Evolutionary conservation across 257 asterid species (phyloP), one percentile per base, ranked within the genome.

Genomic region (Buddleja alternifolia): DNA sequence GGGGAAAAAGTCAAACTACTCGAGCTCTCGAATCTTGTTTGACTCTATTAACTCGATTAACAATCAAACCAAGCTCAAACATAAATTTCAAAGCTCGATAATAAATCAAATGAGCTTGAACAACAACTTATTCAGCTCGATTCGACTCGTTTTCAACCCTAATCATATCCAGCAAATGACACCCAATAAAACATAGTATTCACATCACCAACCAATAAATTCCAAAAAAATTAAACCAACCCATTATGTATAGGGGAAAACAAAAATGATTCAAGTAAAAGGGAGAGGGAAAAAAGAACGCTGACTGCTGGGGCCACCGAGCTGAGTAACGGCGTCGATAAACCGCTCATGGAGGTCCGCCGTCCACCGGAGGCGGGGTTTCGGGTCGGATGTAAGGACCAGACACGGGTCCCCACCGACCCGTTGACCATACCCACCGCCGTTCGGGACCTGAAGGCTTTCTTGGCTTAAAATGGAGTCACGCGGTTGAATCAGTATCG

Each of bases 291-390:
- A 41, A 24, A 48, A 11, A n/a, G 48, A 66, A 60, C 14, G 66
- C 84, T 74, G 34, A 82, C 87, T 79, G 63, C 51, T 42, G 16
- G 87, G 79, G 7, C 87, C 87, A 44, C 87, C 87, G 42, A 82
- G 87, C 67, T 82, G 87, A 66, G 83, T 69, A 55, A 82, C 87
- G 69, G 85, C 85, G 15, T 82, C 87, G 23, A 82, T 75, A 24
- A 82, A 82, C 52, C 87, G 79, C 19, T 82, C 87, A 56, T 82
- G 87, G 7, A 82, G 85, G 54, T 82, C 87, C 41, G 78, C 75
- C 6, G 87, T 83, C 87, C 87, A 82, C 17, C 85, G 72, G 16
- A 82, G 85, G 62, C 87, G 84, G 21, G 87, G 87, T 21, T 79
- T 82, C 21, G 77, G 87, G 62, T 79, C 84, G 51, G 84, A 76